Evolutionary conservation across 352 stramenopile species (phyloP).

Genomic region (Phytopythium montanum): DNA sequence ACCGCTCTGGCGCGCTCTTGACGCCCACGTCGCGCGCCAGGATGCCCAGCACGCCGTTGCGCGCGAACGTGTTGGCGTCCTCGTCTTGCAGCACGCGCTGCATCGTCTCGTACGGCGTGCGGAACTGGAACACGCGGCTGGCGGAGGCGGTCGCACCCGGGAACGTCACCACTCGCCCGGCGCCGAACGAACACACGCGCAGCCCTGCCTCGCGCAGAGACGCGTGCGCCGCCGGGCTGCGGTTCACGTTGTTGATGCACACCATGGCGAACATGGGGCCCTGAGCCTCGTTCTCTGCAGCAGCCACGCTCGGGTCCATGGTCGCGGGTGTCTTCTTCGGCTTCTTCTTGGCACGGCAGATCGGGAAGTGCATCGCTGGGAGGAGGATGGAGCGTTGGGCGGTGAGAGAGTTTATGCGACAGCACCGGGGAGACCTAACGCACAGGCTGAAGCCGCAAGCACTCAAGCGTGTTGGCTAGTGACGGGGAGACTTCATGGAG

Average conservation of each 20-base stretch:
- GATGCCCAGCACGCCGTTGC: slow-evolving; percentile 68
- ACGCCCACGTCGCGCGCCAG: slow-evolving; percentile 68
- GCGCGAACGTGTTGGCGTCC: slow-evolving; percentile 41
- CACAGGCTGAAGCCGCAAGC: neutral
- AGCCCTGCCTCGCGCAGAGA: slow-evolving; percentile 47
- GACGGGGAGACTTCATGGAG: neutral
- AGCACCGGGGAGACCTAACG: neutral
- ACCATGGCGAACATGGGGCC: slow-evolving; percentile 67
- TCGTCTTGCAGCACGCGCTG: slow-evolving; percentile 44
- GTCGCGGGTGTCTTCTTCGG: slow-evolving; percentile 5
- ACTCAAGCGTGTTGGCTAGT: neutral
- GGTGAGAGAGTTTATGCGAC: slow-evolving; percentile 5
- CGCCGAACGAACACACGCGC: slow-evolving; percentile 71
- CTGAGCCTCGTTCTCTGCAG: no score
- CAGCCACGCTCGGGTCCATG: neutral
- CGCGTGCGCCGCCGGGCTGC: slow-evolving; percentile 73
- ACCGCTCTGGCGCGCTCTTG: slow-evolving; percentile 70
- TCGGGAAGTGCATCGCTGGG: slow-evolving; percentile 29
- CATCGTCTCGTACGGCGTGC: slow-evolving; percentile 69
- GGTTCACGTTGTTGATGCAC: slow-evolving; percentile 87
- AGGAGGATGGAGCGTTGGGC: no score
- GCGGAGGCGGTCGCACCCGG: slow-evolving; percentile 33
- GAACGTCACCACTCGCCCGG: slow-evolving; percentile 54
- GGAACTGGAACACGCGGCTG: slow-evolving; percentile 57
- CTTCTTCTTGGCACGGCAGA: slow-evolving; percentile 15